Base-by-base conservation (phyloP, 2,329 filamentous ascomycete species). In the Diplodia corticola region DNA sequence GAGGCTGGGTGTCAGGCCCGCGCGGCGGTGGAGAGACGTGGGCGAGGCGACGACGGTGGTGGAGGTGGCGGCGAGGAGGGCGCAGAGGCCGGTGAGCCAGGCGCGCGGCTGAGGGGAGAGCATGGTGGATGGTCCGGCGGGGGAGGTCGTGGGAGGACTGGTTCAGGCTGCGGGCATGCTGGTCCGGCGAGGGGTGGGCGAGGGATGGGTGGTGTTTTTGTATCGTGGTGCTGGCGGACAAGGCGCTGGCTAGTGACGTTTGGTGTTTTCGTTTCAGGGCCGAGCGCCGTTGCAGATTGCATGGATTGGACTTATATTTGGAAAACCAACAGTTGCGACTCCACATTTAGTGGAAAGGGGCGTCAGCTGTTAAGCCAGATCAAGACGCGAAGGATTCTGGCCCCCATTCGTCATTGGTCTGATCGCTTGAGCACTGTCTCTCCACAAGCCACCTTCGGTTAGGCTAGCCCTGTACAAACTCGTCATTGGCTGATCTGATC, bases 1-100 rank as follows among this genome's bases (percentile, higher is more conserved):
- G 60, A 70, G 68, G 0, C 66, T 53, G 9, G 69, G 71, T 7
- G 49, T 44, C 20, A 59, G 30, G 26, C 37, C 55, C 2, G 53
- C 63, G 30, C 53, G 63, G 1, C 26, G 63, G 17, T 59, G 63
- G 28, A 59, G 61, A 1, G 46, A 20, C 17, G 40, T n/a, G 40
- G 40, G 28, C n/a, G 48, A 26, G 50, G 37, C 33, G 17, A 24
- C 33, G 33, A 24, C 33, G 17, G 33, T 24, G 33, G 24, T 5
- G 28, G 33, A 12, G 12, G 30, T 5, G 17, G 20, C 50, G 22
- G 24, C 7, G n/a, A 22, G n/a, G 37, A 66, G 22, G 46, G 33
- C 15, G 53, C 30, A 35, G 17, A 60, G 30, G 46, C 30, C 13
- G 4, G n/a, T n/a, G 7, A 66, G 64, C 64, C 64, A 66, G 37